A percentile compares a stretch with the other conserved stretches of the same genome.
Conservation (phyloP, 2,329 filamentous ascomycete genomes). For the Massarina eburnea region DNA sequence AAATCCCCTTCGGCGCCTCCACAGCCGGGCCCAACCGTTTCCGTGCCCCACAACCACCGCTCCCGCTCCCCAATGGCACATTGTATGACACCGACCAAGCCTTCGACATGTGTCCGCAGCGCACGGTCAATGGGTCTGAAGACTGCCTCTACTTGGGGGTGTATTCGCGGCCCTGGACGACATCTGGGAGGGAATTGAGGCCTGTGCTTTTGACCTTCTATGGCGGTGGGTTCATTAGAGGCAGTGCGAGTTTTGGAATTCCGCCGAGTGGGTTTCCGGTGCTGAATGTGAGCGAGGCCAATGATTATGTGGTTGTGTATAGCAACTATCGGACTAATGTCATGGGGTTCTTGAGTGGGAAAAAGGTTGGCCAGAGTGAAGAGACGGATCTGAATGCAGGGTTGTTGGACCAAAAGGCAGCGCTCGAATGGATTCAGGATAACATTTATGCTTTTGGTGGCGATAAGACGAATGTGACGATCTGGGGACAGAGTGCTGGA, state of each 20-base stretch:
- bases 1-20: slow-evolving; percentile 63
- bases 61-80: slow-evolving; percentile 49
- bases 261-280: slow-evolving; percentile 61
- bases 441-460: slow-evolving; percentile 59
- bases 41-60: slow-evolving; percentile 60
- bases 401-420: slow-evolving; percentile 55
- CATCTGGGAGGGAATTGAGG: slow-evolving; percentile 40
- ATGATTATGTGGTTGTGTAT: slow-evolving; percentile 56
- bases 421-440: slow-evolving; percentile 57
- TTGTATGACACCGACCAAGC: slow-evolving; percentile 57
- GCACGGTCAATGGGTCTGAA: slow-evolving; percentile 58
- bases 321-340: slow-evolving; percentile 61
- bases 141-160: slow-evolving; percentile 65
- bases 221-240: slow-evolving; percentile 64
- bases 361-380: slow-evolving; percentile 47
- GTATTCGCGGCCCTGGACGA: slow-evolving; percentile 60
- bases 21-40: slow-evolving; percentile 62
- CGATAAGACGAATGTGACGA: slow-evolving; percentile 54
- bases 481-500: slow-evolving; percentile 60
- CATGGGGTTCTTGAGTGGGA: slow-evolving; percentile 58
- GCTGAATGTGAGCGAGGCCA: slow-evolving; percentile 55
- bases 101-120: slow-evolving; percentile 62
- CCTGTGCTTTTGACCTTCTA: slow-evolving; percentile 64
- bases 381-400: slow-evolving; percentile 55
- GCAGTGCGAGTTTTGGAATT: slow-evolving; percentile 56